Base-by-base conservation (phyloP, 257 asterid species). In the Apocynum venetum region DNA sequence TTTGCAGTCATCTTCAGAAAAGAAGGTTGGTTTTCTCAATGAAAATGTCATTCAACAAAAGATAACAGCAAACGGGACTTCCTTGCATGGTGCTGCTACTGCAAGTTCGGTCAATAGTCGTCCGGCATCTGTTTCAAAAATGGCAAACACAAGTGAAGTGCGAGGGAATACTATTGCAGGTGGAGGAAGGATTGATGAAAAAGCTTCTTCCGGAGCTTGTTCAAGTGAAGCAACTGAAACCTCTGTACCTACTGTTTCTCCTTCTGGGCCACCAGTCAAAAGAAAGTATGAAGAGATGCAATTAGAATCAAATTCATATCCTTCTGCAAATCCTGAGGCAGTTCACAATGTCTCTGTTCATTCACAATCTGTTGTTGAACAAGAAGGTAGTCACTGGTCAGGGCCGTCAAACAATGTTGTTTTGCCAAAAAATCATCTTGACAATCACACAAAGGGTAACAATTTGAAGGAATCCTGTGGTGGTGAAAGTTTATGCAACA, bases 41-140 rank as follows among this genome's bases (percentile, higher is more conserved):
- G 94, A 80, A 76, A 90, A 89, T 86, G 83, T 64, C 66, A 67
- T 61, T 74, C 90, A 82, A 77, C 83, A 48, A 69, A 88, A 86
- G 78, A 78, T 77, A 59, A 76, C 65, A 25, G 82, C 82, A 47
- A 89, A 89, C 82, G 95, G 94, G 81, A 84, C 80, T 77, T 48
- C 85, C 40, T 19, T 83, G 79, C 90, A 82, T 78, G 86, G 79
- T 66, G 70, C 68, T 77, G 78, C 86, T 72, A 80, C 83, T 80
- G 88, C 72, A 74, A 81, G 74, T 77, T 71, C 77, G 40, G 76
- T 73, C 52, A 85, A 77, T 83, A 78, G 84, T 78, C 78, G 79
- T 47, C 91, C 80, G 80, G 52, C 78, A 55, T 78, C 91, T 80
- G 88, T 59, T n/a, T 72, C 83, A 65, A 84, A 79, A 80, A 60